phyloP scores from a whole-genome alignment of 768 basidiomycete genomes.

The Tephrocybe sp. region DNA sequence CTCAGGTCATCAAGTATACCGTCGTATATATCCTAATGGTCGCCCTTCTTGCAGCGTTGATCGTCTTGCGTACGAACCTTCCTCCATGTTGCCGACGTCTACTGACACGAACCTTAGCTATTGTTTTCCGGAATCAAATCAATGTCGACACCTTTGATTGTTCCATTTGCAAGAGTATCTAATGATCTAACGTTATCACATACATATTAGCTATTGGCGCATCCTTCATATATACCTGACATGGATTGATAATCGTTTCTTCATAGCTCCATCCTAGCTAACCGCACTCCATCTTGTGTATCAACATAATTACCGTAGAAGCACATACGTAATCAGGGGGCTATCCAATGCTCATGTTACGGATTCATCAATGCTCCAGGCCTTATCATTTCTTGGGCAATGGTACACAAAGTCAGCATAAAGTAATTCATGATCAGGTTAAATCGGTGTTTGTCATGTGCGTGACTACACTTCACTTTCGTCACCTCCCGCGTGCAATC shows the following conservation, averaged over 20 bases:
- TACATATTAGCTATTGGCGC: constrained; percentile 15
- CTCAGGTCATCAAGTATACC: constrained; percentile 80
- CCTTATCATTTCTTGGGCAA: too few relatives aligned
- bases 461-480: background rate
- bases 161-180: constrained; percentile 84
- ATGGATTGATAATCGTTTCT: constrained; percentile 14
- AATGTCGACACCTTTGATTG: constrained; percentile 57
- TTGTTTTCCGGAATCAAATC: constrained; percentile 80
- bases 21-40: constrained; percentile 79
- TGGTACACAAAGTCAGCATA: too few relatives aligned
- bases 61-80: constrained; percentile 71
- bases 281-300: constrained; percentile 21
- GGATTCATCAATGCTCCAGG: constrained; percentile 1
- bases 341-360: background rate
- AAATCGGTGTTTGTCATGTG: background rate
- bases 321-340: constrained; percentile 13
- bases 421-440: too few relatives aligned
- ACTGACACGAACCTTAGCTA: constrained; percentile 47
- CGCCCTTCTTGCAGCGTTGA: constrained; percentile 75
- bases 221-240: constrained; percentile 22
- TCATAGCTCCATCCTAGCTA: constrained; percentile 16
- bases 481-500: background rate
- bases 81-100: background rate
- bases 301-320: constrained; percentile 22
- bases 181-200: constrained; percentile 46